Percentiles rank a stretch among this genome's conserved stretches.
These are phyloP conservation scores for Tricholoma sp. DNA, from an alignment of 768 basidiomycete species.

Conservation along the genomic window DNA sequence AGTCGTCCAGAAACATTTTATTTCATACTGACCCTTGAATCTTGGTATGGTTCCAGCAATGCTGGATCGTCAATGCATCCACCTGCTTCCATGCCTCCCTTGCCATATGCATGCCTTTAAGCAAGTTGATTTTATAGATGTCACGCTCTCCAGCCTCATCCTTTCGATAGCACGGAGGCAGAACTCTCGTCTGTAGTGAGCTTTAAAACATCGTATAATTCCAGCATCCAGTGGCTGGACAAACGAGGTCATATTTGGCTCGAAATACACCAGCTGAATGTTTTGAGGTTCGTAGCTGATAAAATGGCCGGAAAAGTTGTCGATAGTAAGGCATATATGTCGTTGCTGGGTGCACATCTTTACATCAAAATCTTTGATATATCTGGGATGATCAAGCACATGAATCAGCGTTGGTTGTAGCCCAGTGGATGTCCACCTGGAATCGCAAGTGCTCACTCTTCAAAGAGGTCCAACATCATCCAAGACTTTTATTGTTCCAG, in stretches of 20 bases:
- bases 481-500: constrained; percentile 32
- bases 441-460: too few species aligned
- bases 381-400: too few species aligned
- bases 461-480: constrained; percentile 31
- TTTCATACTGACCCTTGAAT: constrained; percentile 13
- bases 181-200: too few species aligned
- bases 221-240: too few species aligned
- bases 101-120: constrained; percentile 31
- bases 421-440: too few species aligned
- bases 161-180: too few species aligned
- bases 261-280: too few species aligned
- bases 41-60: constrained; percentile 32
- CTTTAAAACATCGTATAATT: too few species aligned
- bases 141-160: constrained; percentile 26
- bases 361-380: not conserved
- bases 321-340: not conserved
- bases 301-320: not conserved
- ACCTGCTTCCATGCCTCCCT: constrained; percentile 27
- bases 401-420: too few species aligned
- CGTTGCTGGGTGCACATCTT: not conserved
- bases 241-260: too few species aligned
- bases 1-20: constrained; percentile 3
- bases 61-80: constrained; percentile 21
- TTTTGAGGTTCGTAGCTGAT: too few species aligned
- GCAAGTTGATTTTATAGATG: too few species aligned